Evolutionary conservation across 2,329 filamentous ascomycete species (phyloP).

Genomic region (Rutstroemia sp.): DNA sequence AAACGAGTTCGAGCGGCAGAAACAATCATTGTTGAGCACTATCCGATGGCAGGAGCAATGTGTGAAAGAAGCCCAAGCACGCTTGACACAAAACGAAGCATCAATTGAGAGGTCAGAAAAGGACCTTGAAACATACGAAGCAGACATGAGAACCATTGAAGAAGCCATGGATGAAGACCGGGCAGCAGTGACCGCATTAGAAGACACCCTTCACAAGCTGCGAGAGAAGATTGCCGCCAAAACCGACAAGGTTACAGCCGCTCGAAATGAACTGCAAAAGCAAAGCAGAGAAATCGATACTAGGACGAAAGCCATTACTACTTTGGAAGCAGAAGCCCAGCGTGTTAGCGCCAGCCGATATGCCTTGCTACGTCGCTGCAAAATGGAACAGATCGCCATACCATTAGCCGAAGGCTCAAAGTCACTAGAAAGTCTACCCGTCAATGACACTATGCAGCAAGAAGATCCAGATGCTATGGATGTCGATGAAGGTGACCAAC

Average conservation of each 20-base stretch:
- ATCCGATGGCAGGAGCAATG: constrained; percentile 50
- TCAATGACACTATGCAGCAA: constrained; percentile 72
- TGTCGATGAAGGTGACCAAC: constrained; percentile 65
- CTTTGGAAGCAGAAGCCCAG: constrained; percentile 78
- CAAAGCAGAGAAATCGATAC: constrained; percentile 77
- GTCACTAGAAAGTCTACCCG: constrained; percentile 72
- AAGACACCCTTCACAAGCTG: constrained; percentile 62
- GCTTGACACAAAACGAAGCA: constrained; percentile 62
- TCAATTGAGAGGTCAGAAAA: constrained; percentile 58
- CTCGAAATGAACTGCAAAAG: constrained; percentile 73
- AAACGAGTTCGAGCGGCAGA: constrained; percentile 78
- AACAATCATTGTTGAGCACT: constrained; percentile 60
- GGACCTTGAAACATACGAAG: constrained; percentile 62
- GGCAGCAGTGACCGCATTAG: constrained; percentile 69
- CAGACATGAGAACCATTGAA: constrained; percentile 68
- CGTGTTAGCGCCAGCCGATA: constrained; percentile 80
- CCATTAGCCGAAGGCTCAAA: constrained; percentile 67
- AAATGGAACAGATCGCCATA: constrained; percentile 85
- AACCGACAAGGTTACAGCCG: constrained; percentile 68
- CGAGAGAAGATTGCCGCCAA: constrained; percentile 62
- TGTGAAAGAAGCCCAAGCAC: constrained; percentile 52
- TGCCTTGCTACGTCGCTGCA: constrained; percentile 76
- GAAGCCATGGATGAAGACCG: constrained; percentile 64
- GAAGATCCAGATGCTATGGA: constrained; percentile 88
- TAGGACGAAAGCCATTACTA: constrained; percentile 65